Base-by-base conservation (phyloP, 139 green algal genomes). In the Tetradesmus obliquus region DNA sequence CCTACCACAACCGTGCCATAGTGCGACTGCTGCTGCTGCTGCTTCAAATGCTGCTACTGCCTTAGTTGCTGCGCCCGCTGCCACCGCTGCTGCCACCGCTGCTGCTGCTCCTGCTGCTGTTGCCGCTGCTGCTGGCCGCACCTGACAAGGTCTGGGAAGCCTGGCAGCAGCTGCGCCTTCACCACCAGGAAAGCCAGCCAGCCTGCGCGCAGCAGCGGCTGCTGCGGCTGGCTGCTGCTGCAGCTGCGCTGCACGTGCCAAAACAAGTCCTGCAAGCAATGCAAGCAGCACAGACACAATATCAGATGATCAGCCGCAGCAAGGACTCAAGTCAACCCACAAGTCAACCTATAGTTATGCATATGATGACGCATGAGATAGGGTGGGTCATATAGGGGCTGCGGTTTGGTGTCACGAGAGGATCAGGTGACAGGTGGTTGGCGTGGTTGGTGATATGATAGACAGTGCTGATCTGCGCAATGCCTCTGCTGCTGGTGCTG, bases 91-190 rank as follows among this genome's bases (percentile, higher is more conserved):
- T 83, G 76, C 76, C 22, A 5, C 24, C 20, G 76, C 24, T 83
- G 76, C 76, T 55, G 51, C 51, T 86, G 81, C 53, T 45, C 7
- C 81, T 45, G 20, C 5, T 66, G 81, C 81, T 19, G 32, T 3
- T 86, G 81, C 81, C 17, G 79, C 79, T 55, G 32, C 5, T 45
- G 51, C 81, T 19, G 51, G 20, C 13, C 90, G 4, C 57, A 95
- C 94, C 91, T 96, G 72, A 96, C 93, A 5, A 96, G 88, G 85
- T 96, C 94, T 8, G 94, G 94, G 60, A 95, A 96, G 22, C 85
- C 57, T 0, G 90, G 92, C 54, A 96, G 88, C 55, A 96, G 90
- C 85, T 95, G 93, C 0, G 86, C 80, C 55, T 93, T 93, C 55
- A 96, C 84, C 1, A 94, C 19, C 32, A 96, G 58, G 82, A 94